Conservation (phyloP, 108 stramenopile genomes). For the Parmales sp. region DNA sequence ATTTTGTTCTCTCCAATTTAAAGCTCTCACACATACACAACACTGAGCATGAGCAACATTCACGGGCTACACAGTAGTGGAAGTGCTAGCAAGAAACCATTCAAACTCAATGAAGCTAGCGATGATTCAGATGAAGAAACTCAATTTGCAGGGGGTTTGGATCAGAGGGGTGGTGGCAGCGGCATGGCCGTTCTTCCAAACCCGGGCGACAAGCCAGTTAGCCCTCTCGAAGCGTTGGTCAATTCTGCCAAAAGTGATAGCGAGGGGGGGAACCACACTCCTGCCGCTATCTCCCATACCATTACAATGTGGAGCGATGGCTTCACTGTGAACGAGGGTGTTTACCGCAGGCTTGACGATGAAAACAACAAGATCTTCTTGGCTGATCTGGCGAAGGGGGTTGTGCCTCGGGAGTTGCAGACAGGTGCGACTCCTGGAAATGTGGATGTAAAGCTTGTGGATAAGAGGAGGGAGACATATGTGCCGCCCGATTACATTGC, state of each 20-base stretch:
- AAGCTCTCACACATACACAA: not conserved
- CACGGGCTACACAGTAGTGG: slow-evolving; percentile 71
- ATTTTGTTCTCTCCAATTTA: no score
- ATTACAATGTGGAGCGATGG: slow-evolving; percentile 92
- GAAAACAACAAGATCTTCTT: slow-evolving; percentile 77
- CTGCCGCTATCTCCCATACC: slow-evolving; percentile 37
- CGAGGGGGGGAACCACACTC: slow-evolving; percentile 8
- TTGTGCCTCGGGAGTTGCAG: slow-evolving; percentile 58
- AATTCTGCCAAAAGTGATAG: slow-evolving; percentile 21
- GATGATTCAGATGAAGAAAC: slow-evolving; percentile 42
- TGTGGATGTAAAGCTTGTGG: no score
- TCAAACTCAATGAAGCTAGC: slow-evolving; percentile 31
- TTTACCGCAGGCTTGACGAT: slow-evolving; percentile 76
- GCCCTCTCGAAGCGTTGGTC: slow-evolving; percentile 47
- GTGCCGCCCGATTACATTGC: no score
- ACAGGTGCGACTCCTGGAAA: no score
- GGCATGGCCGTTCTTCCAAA: slow-evolving; percentile 74
- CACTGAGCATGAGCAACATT: slow-evolving; percentile 56
- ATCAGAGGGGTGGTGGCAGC: slow-evolving; percentile 56
- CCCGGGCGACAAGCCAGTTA: slow-evolving; percentile 15
- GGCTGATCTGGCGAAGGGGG: slow-evolving; percentile 58
- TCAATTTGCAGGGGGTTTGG: slow-evolving; percentile 70
- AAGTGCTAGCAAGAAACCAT: slow-evolving; percentile 44
- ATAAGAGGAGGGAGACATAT: no score
- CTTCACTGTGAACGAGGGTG: slow-evolving; percentile 87